A percentile compares a stretch with the other conserved stretches of the same genome.
Conservation (phyloP, 2,329 filamentous ascomycete genomes). For the Blumeria graminis region DNA sequence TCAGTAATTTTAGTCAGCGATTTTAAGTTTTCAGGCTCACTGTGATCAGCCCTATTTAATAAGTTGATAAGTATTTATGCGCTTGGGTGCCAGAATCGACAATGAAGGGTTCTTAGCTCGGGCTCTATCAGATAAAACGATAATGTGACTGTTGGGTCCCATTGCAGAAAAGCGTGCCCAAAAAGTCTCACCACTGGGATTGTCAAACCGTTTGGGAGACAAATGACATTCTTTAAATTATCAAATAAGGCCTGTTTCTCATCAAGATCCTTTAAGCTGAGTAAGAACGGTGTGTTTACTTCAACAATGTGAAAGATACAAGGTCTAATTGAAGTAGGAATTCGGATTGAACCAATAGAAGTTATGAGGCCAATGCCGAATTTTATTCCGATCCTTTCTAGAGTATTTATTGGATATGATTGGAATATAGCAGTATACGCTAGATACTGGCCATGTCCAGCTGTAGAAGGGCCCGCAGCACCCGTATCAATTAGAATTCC, state of each 20-base stretch:
- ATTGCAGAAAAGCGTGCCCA: not conserved
- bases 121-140: not conserved
- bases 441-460: not conserved
- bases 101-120: not conserved
- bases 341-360: not conserved
- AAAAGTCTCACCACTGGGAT: not conserved
- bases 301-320: not conserved
- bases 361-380: not conserved
- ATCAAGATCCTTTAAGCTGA: not conserved
- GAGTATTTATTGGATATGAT: not conserved
- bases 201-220: not conserved
- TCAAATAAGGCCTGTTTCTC: not conserved
- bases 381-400: not conserved
- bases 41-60: not conserved
- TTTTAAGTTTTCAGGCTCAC: not conserved
- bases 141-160: not conserved
- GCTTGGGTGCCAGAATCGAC: not conserved
- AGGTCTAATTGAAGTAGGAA: not conserved
- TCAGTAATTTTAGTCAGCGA: not conserved
- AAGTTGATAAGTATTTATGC: not conserved
- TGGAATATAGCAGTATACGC: not conserved
- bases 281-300: not conserved
- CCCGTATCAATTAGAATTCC: not conserved
- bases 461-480: not conserved
- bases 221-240: not conserved